Evolutionary conservation across 2,329 filamentous ascomycete species (phyloP), one percentile per base, ranked within the genome.

Genomic region (Alternaria hordeiaustralica): DNA sequence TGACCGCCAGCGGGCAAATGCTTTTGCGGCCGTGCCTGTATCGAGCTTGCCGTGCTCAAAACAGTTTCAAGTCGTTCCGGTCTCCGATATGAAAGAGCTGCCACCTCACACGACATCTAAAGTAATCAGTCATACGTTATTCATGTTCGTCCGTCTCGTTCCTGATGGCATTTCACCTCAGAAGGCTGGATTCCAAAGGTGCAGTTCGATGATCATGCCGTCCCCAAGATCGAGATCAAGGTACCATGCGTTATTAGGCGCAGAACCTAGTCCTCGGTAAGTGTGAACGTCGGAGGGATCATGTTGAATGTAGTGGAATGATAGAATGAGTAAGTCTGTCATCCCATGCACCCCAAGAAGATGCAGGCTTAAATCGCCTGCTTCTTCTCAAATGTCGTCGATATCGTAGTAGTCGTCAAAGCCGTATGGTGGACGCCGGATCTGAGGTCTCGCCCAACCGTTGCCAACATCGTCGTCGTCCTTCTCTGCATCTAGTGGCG

Each of bases 371-470:
- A n/a, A 3, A 9, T 23, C 12, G 13, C 15, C 41, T 23, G 7
- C 7, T 43, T 23, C 13, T n/a, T 44, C 53, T 64, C 50, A 67
- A 20, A 67, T 58, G 9, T 67, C 64, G 21, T 67, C 62, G 25
- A 67, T 65, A 12, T 67, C 64, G 59, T 65, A 62, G n/a, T 67
- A 67, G 41, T 61, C 50, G 53, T 67, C 64, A 30, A 59, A 59
- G 12, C 53, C 56, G 26, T 65, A 64, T 10, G 53, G 53, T 20
- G 64, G 62, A 20, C 55, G 62, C 7, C 64, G 62, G 15, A 67
- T 55, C 30, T 62, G 53, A 44, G 64, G 64, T 41, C 62, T 64
- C 10, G 64, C 64, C 64, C 64, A 67, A 44, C 64, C 64, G 18
- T 65, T 67, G 21, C 62, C 62, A 44, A 67, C 51, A 26, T 67